phyloP scores from a whole-genome alignment of 495 filamentous ascomycete species.

The Immersiella caudata region DNA sequence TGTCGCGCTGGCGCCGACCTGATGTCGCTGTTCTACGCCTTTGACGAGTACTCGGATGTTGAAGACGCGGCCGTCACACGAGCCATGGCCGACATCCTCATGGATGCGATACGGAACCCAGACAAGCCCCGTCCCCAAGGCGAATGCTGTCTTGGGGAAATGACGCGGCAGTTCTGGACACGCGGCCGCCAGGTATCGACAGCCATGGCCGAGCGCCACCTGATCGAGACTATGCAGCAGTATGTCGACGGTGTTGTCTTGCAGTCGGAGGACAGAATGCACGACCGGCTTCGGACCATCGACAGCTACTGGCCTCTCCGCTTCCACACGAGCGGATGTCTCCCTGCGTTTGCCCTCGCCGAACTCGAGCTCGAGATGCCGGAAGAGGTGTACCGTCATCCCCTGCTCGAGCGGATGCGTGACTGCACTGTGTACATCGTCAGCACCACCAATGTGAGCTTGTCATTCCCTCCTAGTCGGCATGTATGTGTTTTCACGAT shows the following conservation, averaged over 20 bases:
- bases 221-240: slow-evolving; percentile 16
- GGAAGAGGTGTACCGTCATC: slow-evolving; percentile 7
- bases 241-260: slow-evolving; percentile 18
- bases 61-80: slow-evolving; percentile 10
- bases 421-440: slow-evolving; percentile 15
- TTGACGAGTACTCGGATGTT: slow-evolving; percentile 20
- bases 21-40: slow-evolving; percentile 20
- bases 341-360: slow-evolving; percentile 11
- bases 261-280: slow-evolving; percentile 6
- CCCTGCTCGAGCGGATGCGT: slow-evolving; percentile 7
- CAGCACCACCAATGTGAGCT: slow-evolving; percentile 1
- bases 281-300: slow-evolving; percentile 14
- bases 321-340: slow-evolving; percentile 14
- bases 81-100: slow-evolving; percentile 16
- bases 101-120: slow-evolving; percentile 13
- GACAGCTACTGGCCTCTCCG: slow-evolving; percentile 10
- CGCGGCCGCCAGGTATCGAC: slow-evolving; percentile 4
- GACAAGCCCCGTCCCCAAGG: slow-evolving; percentile 5
- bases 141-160: slow-evolving; percentile 13
- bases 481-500: too few species aligned
- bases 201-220: slow-evolving; percentile 17
- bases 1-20: slow-evolving; percentile 11
- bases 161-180: slow-evolving; percentile 17
- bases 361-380: slow-evolving; percentile 17
- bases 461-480: too few species aligned